Conservation (phyloP, 2,329 filamentous ascomycete genomes). For the Xylariales sp. region DNA sequence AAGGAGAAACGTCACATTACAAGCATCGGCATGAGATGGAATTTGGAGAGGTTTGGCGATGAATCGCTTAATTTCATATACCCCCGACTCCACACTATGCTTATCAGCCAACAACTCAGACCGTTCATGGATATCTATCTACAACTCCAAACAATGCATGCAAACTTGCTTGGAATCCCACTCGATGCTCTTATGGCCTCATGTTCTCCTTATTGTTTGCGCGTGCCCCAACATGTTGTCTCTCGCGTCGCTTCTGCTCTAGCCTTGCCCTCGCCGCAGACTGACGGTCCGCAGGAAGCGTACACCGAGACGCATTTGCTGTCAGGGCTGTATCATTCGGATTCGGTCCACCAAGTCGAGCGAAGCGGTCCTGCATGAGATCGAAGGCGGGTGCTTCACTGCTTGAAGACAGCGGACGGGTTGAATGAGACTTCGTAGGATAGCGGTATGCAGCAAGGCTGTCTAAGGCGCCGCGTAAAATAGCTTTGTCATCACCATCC, state of each 20-base stretch:
- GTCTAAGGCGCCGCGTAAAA: conserved; percentile 15
- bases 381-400: conserved; percentile 36
- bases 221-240: conserved; percentile 24
- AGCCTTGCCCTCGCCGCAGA: conserved; percentile 52
- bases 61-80: conserved; percentile 8
- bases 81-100: conserved; percentile 5
- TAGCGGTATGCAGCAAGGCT: conserved; percentile 16
- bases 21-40: neutral
- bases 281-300: conserved; percentile 45
- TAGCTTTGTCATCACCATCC: conserved; percentile 8
- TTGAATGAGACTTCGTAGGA: conserved; percentile 15
- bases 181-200: conserved; percentile 13
- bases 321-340: conserved; percentile 25
- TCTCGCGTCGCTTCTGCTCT: conserved; percentile 49
- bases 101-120: neutral
- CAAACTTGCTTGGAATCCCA: neutral
- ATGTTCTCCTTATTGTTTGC: conserved; percentile 24
- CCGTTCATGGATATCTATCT: neutral
- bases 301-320: conserved; percentile 36
- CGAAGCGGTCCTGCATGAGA: conserved; percentile 40
- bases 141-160: neutral
- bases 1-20: neutral
- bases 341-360: conserved; percentile 37
- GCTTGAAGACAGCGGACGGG: conserved; percentile 20
- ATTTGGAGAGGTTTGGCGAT: neutral